Base-by-base conservation (phyloP, 495 filamentous ascomycete species). In the Aspergillus sclerotiicarbonarius region DNA sequence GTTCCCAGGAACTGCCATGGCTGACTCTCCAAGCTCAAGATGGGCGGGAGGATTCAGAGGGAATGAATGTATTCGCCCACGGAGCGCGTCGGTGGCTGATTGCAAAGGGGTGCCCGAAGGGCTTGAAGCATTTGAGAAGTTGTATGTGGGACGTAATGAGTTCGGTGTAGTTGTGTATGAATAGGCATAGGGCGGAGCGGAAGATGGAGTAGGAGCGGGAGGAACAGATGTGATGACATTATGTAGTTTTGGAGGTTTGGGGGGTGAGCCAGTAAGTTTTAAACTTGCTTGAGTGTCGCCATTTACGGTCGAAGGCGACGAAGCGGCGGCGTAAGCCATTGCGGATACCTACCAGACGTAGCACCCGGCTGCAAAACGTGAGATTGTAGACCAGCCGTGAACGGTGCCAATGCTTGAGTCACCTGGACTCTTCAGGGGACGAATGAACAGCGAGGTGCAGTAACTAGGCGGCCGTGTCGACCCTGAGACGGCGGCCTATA, bases 11-110 rank as follows among this genome's bases (percentile, higher is more conserved):
- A 78, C 57, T 30, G 71, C 73, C 66, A 82, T 77, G n/a, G 73
- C 70, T n/a, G 80, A 71, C 58, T 86, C 83, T 37, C 81, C 80
- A 47, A 85, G 76, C 54, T 85, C 81, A 44, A 85, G 67, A 12
- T 75, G 73, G 13, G 68, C 69, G n/a, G 78, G 77, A 18, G 68
- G 70, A 13, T 70, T 65, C 47, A 72, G 63, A 41, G 67, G 62
- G 46, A 64, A 62, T 58, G 70, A 66, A 58, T 60, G 61, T 54
- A 73, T 61, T 61, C 77, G 80, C 51, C 77, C 78, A 47, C 78
- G 78, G 35, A 71, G 64, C 29, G 75, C 73, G 57, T 86, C 83
- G 8, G 79, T 73, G 12, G 83, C 75, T 30, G 71, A 61, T 63
- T 83, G 77, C 43, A 79, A 64, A 51, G 82, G 82, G 59, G 77